A percentile compares a stretch with the other conserved stretches of the same genome.
Evolutionary conservation across 1,139 yeast genomes (phyloP).

Genomic region (Candida sp.): DNA sequence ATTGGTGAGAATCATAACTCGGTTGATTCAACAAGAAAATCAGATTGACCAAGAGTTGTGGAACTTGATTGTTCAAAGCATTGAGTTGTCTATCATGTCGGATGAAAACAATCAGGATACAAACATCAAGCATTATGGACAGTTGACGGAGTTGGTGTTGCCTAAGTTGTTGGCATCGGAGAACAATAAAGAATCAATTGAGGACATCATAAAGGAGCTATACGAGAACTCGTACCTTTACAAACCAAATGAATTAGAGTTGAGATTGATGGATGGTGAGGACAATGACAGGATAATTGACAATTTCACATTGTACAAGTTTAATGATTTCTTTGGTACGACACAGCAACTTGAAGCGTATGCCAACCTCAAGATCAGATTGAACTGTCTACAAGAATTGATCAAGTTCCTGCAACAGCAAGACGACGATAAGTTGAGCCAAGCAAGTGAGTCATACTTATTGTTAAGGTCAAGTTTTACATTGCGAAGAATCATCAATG

Average conservation of each 20-base stretch:
- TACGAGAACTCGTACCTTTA: constrained; percentile 41
- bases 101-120: constrained; percentile 46
- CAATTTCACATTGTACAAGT: constrained; percentile 26
- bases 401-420: constrained; percentile 24
- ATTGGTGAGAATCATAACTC: constrained; percentile 25
- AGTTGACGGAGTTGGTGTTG: constrained; percentile 45
- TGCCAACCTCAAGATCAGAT: constrained; percentile 29
- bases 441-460: constrained; percentile 25
- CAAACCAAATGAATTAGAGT: constrained; percentile 33
- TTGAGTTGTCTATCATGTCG: constrained; percentile 40
- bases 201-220: constrained; percentile 42
- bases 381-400: constrained; percentile 36
- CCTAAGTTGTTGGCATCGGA: constrained; percentile 28
- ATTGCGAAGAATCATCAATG: constrained; percentile 40
- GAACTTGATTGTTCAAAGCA: constrained; percentile 46
- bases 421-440: constrained; percentile 17
- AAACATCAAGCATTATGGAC: constrained; percentile 51
- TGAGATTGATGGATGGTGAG: constrained; percentile 15
- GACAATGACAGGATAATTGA: constrained; percentile 13
- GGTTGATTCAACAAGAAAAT: constrained; percentile 19
- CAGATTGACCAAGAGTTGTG: constrained; percentile 40
- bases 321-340: constrained; percentile 35
- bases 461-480: constrained; percentile 35
- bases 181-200: constrained; percentile 32
- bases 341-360: constrained; percentile 29